These are phyloP conservation scores for Annulohypoxylon truncatum DNA, from an alignment of 2,329 filamentous ascomycete genomes.

Conservation along the genomic window DNA sequence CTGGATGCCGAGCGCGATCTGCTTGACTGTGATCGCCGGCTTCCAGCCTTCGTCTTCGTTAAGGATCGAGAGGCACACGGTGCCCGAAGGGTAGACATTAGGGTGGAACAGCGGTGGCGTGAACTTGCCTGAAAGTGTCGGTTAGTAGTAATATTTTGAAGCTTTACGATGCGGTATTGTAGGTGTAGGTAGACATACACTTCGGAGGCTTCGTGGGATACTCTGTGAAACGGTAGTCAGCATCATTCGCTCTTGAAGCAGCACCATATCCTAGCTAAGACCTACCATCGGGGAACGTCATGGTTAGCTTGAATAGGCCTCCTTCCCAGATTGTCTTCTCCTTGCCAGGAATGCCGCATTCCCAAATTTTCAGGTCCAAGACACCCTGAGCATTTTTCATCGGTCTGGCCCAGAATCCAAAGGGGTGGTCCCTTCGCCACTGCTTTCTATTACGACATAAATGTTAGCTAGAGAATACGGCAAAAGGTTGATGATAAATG, in stretches of 20 bases:
- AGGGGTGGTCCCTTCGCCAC: conserved; percentile 96
- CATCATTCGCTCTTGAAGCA: conserved; percentile 38
- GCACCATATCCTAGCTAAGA: conserved; percentile 28
- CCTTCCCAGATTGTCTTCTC: conserved; percentile 98
- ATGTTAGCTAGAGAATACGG: conserved; percentile 26
- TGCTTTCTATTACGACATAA: conserved; percentile 75
- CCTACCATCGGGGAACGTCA: conserved; percentile 92
- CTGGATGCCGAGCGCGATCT: conserved; percentile 95
- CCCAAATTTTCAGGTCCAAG: conserved; percentile 94
- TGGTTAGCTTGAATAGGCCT: conserved; percentile 94
- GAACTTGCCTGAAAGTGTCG: conserved; percentile 80
- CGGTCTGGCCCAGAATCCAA: conserved; percentile 95
- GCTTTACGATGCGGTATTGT: background rate
- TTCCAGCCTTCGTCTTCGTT: conserved; percentile 99
- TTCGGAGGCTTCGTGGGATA: conserved; percentile 99
- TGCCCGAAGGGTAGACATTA: conserved; percentile 98
- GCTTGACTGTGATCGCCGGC: conserved; percentile 97
- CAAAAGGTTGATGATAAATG: background rate
- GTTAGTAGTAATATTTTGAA: conserved; percentile 26
- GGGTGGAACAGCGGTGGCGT: conserved; percentile 95
- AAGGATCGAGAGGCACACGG: conserved; percentile 94
- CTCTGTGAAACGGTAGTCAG: conserved; percentile 65
- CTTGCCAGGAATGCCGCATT: conserved; percentile 95
- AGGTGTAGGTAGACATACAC: conserved; percentile 71
- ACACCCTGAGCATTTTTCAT: conserved; percentile 81